These are phyloP conservation scores for Phyllachora maydis DNA, from an alignment of 2,329 filamentous ascomycete species.

Conservation along the genomic window DNA sequence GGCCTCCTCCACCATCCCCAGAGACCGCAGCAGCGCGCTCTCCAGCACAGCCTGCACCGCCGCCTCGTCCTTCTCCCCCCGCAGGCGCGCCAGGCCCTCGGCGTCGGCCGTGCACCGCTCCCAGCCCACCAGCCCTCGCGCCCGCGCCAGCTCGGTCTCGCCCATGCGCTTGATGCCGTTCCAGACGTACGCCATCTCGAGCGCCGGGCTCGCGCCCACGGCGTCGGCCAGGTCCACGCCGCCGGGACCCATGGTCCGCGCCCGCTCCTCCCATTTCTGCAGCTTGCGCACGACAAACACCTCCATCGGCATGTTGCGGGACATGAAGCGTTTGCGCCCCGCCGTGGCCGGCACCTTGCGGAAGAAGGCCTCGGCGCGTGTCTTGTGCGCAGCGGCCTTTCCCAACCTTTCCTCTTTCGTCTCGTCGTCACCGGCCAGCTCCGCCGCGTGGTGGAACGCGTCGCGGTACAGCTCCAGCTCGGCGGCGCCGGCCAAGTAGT, in stretches of 20 bases:
- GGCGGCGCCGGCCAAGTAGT: conserved; percentile 64
- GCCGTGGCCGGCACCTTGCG: conserved; percentile 51
- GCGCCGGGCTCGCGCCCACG: conserved; percentile 56
- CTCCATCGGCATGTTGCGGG: conserved; percentile 76
- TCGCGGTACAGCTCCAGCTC: conserved; percentile 68
- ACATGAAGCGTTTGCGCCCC: conserved; percentile 80
- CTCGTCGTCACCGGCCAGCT: conserved; percentile 5
- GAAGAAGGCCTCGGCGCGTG: conserved; percentile 47
- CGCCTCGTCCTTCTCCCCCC: conserved; percentile 33
- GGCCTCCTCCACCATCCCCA: conserved; percentile 43
- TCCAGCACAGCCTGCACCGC: conserved; percentile 47
- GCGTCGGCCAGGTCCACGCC: conserved; percentile 56
- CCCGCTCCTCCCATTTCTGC: conserved; percentile 67
- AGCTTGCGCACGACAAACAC: conserved; percentile 68
- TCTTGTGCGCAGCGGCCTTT: conserved; percentile 34
- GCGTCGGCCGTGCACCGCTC: conserved; percentile 30
- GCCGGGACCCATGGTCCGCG: conserved; percentile 44
- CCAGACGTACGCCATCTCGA: conserved; percentile 93
- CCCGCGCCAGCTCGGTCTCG: conserved; percentile 37
- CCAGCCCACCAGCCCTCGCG: conserved; percentile 43
- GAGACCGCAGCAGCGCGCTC: conserved; percentile 42
- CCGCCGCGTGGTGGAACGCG: conserved; percentile 18
- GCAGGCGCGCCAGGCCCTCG: conserved; percentile 20
- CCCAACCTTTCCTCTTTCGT: conserved; percentile 3
- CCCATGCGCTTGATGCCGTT: conserved; percentile 73